A percentile compares a stretch with the other conserved stretches of the same genome.
phyloP scores from a whole-genome alignment of 768 basidiomycete genomes.

The Naganishia kalamii region DNA sequence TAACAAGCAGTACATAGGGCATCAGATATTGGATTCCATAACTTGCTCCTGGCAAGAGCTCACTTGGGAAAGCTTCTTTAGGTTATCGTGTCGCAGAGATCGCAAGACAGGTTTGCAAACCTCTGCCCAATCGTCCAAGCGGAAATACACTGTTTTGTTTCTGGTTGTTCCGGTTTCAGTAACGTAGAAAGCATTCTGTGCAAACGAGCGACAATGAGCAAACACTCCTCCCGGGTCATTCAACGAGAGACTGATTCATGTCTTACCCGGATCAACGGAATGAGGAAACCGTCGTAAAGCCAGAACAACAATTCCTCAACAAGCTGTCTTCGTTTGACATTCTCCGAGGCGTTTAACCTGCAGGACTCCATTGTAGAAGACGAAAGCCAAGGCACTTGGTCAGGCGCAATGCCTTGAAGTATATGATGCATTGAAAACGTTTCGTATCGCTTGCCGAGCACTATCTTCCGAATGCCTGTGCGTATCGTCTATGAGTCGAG shows the following conservation, averaged over 20 bases:
- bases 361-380: slow-evolving; percentile 20
- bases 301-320: slow-evolving; percentile 86
- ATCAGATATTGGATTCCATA: background rate
- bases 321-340: slow-evolving; percentile 67
- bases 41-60: slow-evolving; percentile 20
- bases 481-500: background rate
- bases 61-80: slow-evolving; percentile 66
- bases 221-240: background rate
- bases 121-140: slow-evolving; percentile 86
- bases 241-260: background rate
- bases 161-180: slow-evolving; percentile 83
- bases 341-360: slow-evolving; percentile 41
- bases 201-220: background rate
- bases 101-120: slow-evolving; percentile 75
- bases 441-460: slow-evolving; percentile 73
- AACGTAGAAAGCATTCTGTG: slow-evolving; percentile 83
- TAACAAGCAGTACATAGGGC: background rate
- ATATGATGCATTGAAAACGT: slow-evolving; percentile 66
- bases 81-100: slow-evolving; percentile 63
- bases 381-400: slow-evolving; percentile 72
- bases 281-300: slow-evolving; percentile 81
- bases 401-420: slow-evolving; percentile 66
- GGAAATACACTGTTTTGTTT: slow-evolving; percentile 79
- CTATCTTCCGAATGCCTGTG: slow-evolving; percentile 46
- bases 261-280: slow-evolving; percentile 68